These are phyloP conservation scores for Pythium coloratum DNA, from an alignment of 352 stramenopile genomes.

Conservation along the genomic window DNA sequence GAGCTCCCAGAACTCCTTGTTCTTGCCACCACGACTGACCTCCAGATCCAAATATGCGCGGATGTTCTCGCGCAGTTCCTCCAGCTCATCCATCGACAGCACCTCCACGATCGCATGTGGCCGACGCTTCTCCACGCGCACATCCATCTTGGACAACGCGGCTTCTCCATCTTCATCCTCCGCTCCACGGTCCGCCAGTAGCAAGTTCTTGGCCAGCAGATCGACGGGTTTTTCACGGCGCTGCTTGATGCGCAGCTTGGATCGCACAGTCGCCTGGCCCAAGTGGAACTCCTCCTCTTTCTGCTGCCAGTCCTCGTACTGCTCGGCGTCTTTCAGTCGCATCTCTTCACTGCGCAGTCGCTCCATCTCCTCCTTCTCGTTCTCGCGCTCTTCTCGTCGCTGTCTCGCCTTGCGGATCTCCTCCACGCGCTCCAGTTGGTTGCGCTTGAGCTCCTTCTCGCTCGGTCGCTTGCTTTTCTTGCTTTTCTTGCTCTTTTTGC, in stretches of 20 bases:
- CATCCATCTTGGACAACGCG: conserved; percentile 60
- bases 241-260: conserved; percentile 85
- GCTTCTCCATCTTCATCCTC: conserved; percentile 74
- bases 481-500: conserved; percentile 22
- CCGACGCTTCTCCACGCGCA: conserved; percentile 80
- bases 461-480: conserved; percentile 33
- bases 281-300: conserved; percentile 99
- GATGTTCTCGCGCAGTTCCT: conserved; percentile 88
- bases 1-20: conserved; percentile 87
- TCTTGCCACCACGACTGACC: conserved; percentile 38
- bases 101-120: conserved; percentile 75
- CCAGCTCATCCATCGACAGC: conserved; percentile 76
- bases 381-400: conserved; percentile 85
- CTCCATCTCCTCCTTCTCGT: conserved; percentile 96
- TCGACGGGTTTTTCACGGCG: conserved; percentile 96
- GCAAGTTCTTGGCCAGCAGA: conserved; percentile 97
- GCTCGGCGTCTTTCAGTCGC: conserved; percentile 93
- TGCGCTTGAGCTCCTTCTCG: conserved; percentile 58
- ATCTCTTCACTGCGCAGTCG: conserved; percentile 94
- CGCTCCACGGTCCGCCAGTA: conserved; percentile 89
- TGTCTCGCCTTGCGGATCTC: conserved; percentile 96
- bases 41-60: conserved; percentile 92
- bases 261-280: conserved; percentile 91
- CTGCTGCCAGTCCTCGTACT: conserved; percentile 97
- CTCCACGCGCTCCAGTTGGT: conserved; percentile 84